phyloP scores from a whole-genome alignment of 192 early-diverging fungal genomes.

The Entomortierella lignicola region DNA sequence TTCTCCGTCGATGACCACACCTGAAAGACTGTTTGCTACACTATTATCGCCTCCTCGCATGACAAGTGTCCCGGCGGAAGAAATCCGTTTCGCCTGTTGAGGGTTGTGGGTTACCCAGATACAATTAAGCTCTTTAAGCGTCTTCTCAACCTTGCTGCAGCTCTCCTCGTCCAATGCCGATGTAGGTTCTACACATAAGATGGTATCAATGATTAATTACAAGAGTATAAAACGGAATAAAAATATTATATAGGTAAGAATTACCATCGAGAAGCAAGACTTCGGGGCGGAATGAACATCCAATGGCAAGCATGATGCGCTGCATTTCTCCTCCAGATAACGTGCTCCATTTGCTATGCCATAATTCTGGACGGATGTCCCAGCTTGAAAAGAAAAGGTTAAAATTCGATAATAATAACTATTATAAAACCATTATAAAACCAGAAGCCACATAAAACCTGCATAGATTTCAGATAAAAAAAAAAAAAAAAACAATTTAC shows the following conservation, averaged over 20 bases:
- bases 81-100: conserved; percentile 71
- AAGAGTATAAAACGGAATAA: too few relatives aligned
- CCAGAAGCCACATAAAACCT: too few relatives aligned
- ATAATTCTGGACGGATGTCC: conserved; percentile 73
- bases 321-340: conserved; percentile 91
- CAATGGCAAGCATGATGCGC: conserved; percentile 83
- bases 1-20: conserved; percentile 1
- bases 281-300: conserved; percentile 77
- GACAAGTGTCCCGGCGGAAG: conserved; percentile 41
- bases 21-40: background rate
- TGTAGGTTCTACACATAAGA: conserved; percentile 75
- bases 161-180: conserved; percentile 84
- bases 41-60: conserved; percentile 40
- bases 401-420: conserved; percentile 20
- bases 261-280: conserved; percentile 84
- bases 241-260: background rate
- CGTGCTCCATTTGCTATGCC: conserved; percentile 80
- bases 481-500: conserved; percentile 42
- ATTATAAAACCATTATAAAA: too few relatives aligned
- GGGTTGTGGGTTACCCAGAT: conserved; percentile 88
- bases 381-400: conserved; percentile 58
- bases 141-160: conserved; percentile 75
- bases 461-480: background rate
- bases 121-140: conserved; percentile 71
- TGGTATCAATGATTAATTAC: too few relatives aligned